Evolutionary conservation across 495 filamentous ascomycete genomes (phyloP).

Genomic region (Aspergillus bertholletiae): DNA sequence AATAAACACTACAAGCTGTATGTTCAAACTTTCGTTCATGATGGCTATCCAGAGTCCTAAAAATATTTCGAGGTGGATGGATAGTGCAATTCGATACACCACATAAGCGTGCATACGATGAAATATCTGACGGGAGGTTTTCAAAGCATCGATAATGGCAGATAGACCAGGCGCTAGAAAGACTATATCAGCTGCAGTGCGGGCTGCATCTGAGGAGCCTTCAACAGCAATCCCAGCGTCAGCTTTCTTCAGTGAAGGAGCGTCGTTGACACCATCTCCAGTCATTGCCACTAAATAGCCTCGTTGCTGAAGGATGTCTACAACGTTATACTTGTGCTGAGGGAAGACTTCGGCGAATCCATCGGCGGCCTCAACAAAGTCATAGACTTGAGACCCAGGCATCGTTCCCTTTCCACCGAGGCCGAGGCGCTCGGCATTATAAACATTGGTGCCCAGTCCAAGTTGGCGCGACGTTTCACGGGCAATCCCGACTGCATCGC

Average conservation of each 20-base stretch:
- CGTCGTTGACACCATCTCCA: constrained; percentile 97
- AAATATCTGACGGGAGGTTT: constrained; percentile 93
- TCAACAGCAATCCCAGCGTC: constrained; percentile 87
- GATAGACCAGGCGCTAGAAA: constrained; percentile 89
- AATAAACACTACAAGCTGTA: constrained; percentile 86
- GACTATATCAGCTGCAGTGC: constrained; percentile 90
- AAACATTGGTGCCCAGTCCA: constrained; percentile 89
- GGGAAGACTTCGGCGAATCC: constrained; percentile 95
- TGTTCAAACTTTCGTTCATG: constrained; percentile 76
- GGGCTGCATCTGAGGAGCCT: constrained; percentile 88
- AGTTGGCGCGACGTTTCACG: constrained; percentile 86
- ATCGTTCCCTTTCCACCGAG: constrained; percentile 82
- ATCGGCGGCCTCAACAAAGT: constrained; percentile 93
- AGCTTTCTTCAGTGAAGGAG: constrained; percentile 92
- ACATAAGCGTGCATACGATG: constrained; percentile 97
- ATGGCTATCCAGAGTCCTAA: constrained; percentile 88
- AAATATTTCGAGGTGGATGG: constrained; percentile 85
- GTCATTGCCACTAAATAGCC: constrained; percentile 97
- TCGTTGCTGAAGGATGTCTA: constrained; percentile 92
- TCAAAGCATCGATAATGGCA: constrained; percentile 89
- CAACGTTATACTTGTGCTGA: constrained; percentile 95
- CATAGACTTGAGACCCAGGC: constrained; percentile 87
- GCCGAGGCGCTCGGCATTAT: constrained; percentile 86
- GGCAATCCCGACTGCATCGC: constrained; percentile 91
- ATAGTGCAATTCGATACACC: constrained; percentile 91